Evolutionary conservation across 768 basidiomycete genomes (phyloP).

Genomic region (Kwoniella sp.): DNA sequence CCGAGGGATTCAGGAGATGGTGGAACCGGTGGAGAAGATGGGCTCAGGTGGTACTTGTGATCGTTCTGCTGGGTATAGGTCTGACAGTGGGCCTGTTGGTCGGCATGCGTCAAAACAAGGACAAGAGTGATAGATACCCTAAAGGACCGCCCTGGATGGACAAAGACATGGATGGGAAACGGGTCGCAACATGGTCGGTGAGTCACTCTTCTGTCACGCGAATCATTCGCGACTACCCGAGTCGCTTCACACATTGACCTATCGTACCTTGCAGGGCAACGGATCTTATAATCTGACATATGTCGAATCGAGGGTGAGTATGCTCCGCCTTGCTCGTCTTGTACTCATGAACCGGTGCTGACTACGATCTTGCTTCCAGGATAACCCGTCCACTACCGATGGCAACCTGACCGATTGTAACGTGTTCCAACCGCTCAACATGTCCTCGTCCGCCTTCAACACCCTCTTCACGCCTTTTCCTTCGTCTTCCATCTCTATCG

Average conservation of each 20-base stretch:
- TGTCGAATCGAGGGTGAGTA: constrained; percentile 35
- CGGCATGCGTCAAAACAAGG: constrained; percentile 23
- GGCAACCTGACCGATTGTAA: constrained; percentile 45
- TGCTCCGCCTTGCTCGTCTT: neutral
- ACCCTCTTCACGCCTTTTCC: constrained; percentile 46
- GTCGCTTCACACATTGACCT: neutral
- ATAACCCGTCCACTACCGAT: constrained; percentile 40
- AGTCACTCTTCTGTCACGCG: constrained; percentile 4
- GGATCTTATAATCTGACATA: constrained; percentile 36
- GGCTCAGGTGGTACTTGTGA: constrained; percentile 24
- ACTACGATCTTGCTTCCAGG: constrained; percentile 16
- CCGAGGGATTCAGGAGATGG: constrained; percentile 17
- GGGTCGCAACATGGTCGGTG: constrained; percentile 27
- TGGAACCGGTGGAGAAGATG: constrained; percentile 38
- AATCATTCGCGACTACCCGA: neutral
- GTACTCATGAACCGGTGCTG: too few relatives aligned
- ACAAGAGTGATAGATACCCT: neutral
- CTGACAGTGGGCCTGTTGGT: constrained; percentile 40
- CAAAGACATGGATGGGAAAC: constrained; percentile 23
- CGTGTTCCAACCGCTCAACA: constrained; percentile 36
- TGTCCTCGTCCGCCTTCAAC: constrained; percentile 31
- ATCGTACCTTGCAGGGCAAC: constrained; percentile 7
- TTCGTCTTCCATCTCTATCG: constrained; percentile 29
- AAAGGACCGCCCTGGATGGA: constrained; percentile 32
- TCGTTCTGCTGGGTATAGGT: constrained; percentile 36